Evolutionary conservation across 768 basidiomycete genomes (phyloP), one percentile per base, ranked within the genome.

Genomic region (Coprinopsis sp.): DNA sequence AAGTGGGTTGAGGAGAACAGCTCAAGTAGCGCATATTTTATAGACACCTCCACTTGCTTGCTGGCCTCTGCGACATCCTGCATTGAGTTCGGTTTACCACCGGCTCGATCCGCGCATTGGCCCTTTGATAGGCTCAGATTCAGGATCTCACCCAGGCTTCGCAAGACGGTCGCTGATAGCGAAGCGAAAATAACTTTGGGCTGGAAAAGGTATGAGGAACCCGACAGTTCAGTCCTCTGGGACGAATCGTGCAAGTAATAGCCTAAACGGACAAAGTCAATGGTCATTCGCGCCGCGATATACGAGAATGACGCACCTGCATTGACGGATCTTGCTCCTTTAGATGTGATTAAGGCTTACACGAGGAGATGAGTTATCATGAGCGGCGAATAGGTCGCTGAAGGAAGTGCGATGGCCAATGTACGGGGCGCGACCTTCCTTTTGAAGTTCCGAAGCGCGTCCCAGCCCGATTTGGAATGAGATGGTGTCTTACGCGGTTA

Each of bases 121-220:
- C 43, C 41, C 52, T 54, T 44, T 57, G 63, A 65, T 64, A 58
- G 57, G 47, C 55, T 64, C 46, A 47, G 59, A 63, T 64, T 57
- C 39, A 39, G 50, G 37, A 33, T 46, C 46, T 33, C 46, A 46
- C 38, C 40, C 46, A 27, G 41, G 54, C 54, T 56, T 60, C 54
- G 54, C 61, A 61, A 63, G 44, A 60, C 57, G 52, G 56, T 50
- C 54, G 31, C 45, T 47, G 47, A 37, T 51, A 46, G 46, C 39
- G 39, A 42, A 42, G 40, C 40, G 47, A 43, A 49, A 49, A 49
- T 49, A 49, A 33, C 33, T 34, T 19, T 41, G 47, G 27, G 31
- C 47, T 31, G 30, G 25, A 31, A 25, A 21, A 29, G 47, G 47
- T 42, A 49, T 40, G 47, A 36, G 13, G 7, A 34, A 18, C 47